Evolutionary conservation across 495 filamentous ascomycete species (phyloP).

Genomic region (Neurospora sp.): DNA sequence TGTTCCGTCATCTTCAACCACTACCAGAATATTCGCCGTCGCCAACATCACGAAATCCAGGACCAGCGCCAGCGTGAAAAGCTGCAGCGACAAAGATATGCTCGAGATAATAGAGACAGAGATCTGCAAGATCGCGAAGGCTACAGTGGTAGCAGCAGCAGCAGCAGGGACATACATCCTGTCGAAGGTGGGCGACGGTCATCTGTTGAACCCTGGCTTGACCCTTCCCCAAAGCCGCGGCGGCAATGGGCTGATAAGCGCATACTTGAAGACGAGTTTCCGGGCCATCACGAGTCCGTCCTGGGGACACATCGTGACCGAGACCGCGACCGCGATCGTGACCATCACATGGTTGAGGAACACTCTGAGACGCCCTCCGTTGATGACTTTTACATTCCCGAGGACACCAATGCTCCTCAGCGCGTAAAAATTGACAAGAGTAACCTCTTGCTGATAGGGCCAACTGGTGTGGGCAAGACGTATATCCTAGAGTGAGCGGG

Average conservation of each 20-base stretch:
- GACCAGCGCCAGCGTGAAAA: slow-evolving; percentile 51
- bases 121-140: slow-evolving; percentile 16
- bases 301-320: slow-evolving; percentile 25
- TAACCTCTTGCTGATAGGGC: slow-evolving; percentile 86
- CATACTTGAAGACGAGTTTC: slow-evolving; percentile 59
- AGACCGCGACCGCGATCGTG: too few species aligned
- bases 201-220: slow-evolving; percentile 9
- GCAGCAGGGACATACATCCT: slow-evolving; percentile 22
- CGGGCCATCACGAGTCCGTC: slow-evolving; percentile 57
- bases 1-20: slow-evolving; percentile 96
- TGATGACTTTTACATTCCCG: slow-evolving; percentile 29
- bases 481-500: slow-evolving; percentile 66
- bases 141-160: slow-evolving; percentile 23
- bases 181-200: slow-evolving; percentile 39
- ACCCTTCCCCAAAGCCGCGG: slow-evolving; percentile 11
- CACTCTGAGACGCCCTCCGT: slow-evolving; percentile 3
- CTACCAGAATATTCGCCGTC: slow-evolving; percentile 76
- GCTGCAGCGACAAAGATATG: slow-evolving; percentile 33
- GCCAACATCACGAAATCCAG: slow-evolving; percentile 68
- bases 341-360: slow-evolving; percentile 4
- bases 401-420: slow-evolving; percentile 37
- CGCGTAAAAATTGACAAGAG: slow-evolving; percentile 86
- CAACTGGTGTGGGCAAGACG: slow-evolving; percentile 93
- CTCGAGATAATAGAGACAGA: slow-evolving; percentile 32
- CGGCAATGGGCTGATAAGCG: slow-evolving; percentile 21